Conservation (phyloP, 2,329 filamentous ascomycete genomes). For the Biscogniauxia marginata region DNA sequence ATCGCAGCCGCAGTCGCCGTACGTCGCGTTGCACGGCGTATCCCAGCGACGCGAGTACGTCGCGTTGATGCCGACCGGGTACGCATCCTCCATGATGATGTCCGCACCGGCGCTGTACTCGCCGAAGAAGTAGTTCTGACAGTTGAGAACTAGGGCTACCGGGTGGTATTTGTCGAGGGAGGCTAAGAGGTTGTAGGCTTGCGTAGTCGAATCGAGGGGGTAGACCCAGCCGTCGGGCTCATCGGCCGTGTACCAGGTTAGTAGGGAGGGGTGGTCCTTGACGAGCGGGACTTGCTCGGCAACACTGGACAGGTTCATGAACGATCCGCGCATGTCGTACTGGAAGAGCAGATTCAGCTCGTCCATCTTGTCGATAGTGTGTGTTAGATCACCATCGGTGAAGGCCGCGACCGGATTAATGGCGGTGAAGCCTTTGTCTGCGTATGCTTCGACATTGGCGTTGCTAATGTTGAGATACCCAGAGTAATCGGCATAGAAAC, state of each 20-base stretch:
- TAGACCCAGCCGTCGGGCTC: background rate
- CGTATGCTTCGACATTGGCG: background rate
- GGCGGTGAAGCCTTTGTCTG: background rate
- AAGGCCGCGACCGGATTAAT: background rate
- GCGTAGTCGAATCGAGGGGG: conserved; percentile 41
- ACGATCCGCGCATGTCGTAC: background rate
- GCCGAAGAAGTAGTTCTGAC: conserved; percentile 59
- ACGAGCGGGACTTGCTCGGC: background rate
- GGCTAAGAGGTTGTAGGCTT: conserved; percentile 8
- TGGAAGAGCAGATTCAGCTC: background rate
- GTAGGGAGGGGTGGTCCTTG: background rate
- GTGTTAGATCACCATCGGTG: background rate
- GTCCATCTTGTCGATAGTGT: background rate
- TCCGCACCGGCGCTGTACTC: conserved; percentile 55
- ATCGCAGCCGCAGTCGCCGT: conserved; percentile 64
- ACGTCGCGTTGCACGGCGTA: conserved; percentile 56
- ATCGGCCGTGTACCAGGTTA: background rate
- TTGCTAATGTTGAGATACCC: background rate
- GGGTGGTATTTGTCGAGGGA: conserved; percentile 60
- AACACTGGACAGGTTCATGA: background rate
- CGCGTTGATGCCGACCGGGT: conserved; percentile 57
- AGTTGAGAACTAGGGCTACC: conserved; percentile 58
- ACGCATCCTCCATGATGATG: conserved; percentile 59
- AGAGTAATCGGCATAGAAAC: background rate
- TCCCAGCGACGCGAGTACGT: conserved; percentile 51